Percentiles rank a stretch among this genome's conserved stretches.
Conservation (phyloP, 371 early-diverging fungal genomes). For the Lichtheimia corymbifera region DNA sequence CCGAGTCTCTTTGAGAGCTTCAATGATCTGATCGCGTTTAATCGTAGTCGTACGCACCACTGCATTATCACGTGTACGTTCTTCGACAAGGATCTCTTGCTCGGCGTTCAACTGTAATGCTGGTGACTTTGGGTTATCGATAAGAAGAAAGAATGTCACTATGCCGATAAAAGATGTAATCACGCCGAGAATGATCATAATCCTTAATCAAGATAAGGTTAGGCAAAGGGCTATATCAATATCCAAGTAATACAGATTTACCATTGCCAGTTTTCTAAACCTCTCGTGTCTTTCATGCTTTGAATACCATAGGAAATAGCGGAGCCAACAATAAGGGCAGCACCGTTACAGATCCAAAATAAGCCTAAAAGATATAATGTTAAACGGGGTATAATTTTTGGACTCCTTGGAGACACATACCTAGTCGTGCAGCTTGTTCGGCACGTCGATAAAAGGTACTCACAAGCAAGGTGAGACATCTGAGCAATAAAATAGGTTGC, state of each 20-base stretch:
- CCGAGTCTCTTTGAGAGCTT: constrained; percentile 36
- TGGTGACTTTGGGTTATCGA: constrained; percentile 35
- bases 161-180: constrained; percentile 25
- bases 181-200: constrained; percentile 41
- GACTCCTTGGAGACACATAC: background rate
- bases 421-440: constrained; percentile 33
- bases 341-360: constrained; percentile 46
- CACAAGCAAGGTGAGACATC: constrained; percentile 22
- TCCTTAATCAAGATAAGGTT: constrained; percentile 21
- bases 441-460: constrained; percentile 27
- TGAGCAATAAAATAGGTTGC: constrained; percentile 24
- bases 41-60: constrained; percentile 31
- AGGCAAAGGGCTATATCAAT: background rate
- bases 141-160: constrained; percentile 33
- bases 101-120: constrained; percentile 33
- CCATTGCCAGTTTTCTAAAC: constrained; percentile 63
- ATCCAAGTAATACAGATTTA: constrained; percentile 8
- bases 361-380: constrained; percentile 18
- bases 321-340: constrained; percentile 61
- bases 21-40: constrained; percentile 36
- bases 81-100: constrained; percentile 37
- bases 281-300: constrained; percentile 38
- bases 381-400: background rate
- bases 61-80: constrained; percentile 38
- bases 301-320: constrained; percentile 62